Evolutionary conservation across 164 flowering plant species (phyloP).

Genomic region (Euptelea pleiosperma): DNA sequence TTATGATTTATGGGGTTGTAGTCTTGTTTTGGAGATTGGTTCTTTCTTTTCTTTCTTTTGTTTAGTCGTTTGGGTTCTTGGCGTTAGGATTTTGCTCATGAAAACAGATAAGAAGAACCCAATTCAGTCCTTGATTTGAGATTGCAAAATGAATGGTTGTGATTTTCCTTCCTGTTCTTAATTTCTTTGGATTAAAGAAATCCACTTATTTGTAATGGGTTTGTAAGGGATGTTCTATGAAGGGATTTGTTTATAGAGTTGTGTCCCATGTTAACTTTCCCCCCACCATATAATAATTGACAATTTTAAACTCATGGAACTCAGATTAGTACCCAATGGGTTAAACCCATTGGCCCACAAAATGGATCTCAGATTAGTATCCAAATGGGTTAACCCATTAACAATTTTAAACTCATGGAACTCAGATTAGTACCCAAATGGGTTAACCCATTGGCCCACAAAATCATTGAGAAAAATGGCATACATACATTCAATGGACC

Average conservation of each 20-base stretch:
- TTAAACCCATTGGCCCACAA: no score
- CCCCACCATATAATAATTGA: background rate
- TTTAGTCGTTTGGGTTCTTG: background rate
- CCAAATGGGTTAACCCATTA: no score
- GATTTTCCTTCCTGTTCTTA: background rate
- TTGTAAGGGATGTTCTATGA: background rate
- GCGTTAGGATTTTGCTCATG: conserved; percentile 6
- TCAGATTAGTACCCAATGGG: no score
- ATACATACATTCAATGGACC: no score
- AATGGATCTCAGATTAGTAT: no score
- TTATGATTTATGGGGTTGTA: background rate
- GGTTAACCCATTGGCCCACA: no score
- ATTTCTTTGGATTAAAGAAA: background rate
- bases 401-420: no score
- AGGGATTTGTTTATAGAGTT: background rate
- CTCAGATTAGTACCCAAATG: no score
- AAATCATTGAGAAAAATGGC: no score
- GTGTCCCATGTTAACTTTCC: background rate
- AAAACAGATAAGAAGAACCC: conserved; percentile 10
- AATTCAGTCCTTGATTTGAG: conserved; percentile 4
- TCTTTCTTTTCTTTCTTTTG: background rate
- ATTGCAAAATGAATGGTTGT: conserved; percentile 2
- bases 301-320: no score
- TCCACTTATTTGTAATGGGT: background rate
- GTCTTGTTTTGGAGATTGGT: conserved; percentile 7